Percentiles rank a stretch among this genome's conserved stretches.
phyloP scores from a whole-genome alignment of 352 stramenopile genomes.

The Pythium rhizo-oryzae region DNA sequence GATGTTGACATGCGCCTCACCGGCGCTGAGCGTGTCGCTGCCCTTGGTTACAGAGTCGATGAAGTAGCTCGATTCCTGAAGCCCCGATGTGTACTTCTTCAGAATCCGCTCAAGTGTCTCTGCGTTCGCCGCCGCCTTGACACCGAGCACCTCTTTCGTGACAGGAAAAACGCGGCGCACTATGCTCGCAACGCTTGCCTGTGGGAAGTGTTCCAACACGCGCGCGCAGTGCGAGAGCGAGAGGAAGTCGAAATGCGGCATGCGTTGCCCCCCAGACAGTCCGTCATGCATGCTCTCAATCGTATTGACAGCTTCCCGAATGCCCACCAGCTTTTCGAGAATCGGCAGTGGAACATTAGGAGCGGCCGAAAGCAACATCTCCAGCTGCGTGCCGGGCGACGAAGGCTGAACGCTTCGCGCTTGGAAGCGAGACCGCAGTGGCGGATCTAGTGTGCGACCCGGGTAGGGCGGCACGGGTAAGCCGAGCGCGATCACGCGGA shows the following conservation, averaged over 20 bases:
- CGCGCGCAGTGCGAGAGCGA: slow-evolving; percentile 63
- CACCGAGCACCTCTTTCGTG: slow-evolving; percentile 45
- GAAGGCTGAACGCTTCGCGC: slow-evolving; percentile 67
- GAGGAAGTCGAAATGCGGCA: slow-evolving; percentile 75
- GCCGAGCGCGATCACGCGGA: slow-evolving; percentile 93
- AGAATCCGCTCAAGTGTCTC: slow-evolving; percentile 61
- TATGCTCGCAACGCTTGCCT: slow-evolving; percentile 36
- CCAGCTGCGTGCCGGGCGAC: slow-evolving; percentile 65
- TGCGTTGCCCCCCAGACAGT: slow-evolving; percentile 40
- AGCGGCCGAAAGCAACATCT: slow-evolving; percentile 48
- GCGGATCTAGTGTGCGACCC: slow-evolving; percentile 83
- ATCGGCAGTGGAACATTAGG: slow-evolving; percentile 52
- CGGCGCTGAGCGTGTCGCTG: slow-evolving; percentile 21
- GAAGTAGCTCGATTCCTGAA: slow-evolving; percentile 36
- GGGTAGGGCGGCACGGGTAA: slow-evolving; percentile 87
- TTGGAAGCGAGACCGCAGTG: slow-evolving; percentile 87
- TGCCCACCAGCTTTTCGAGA: slow-evolving; percentile 70
- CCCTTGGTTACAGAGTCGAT: slow-evolving; percentile 32
- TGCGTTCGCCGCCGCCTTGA: slow-evolving; percentile 44
- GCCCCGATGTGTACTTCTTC: slow-evolving; percentile 40
- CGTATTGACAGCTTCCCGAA: slow-evolving; percentile 71
- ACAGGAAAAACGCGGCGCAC: slow-evolving; percentile 66
- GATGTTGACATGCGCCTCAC: slow-evolving; percentile 10
- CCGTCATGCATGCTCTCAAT: slow-evolving; percentile 63
- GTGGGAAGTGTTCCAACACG: slow-evolving; percentile 54